Conservation (phyloP, 495 filamentous ascomycete species). For the Hyphodiscus hymeniophilus region DNA sequence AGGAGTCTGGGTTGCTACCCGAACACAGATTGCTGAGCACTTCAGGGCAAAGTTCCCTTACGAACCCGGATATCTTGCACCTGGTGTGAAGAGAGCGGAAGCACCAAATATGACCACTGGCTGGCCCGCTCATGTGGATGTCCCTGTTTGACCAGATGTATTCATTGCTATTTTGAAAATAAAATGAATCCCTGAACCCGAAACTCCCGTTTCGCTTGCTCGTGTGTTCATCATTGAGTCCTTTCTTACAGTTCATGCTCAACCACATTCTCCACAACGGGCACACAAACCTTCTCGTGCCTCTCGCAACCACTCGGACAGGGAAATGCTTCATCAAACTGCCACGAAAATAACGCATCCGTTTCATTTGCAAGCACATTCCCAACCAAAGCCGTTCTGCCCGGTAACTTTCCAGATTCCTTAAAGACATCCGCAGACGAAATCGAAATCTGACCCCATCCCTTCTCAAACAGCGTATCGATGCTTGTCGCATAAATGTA, state of each 20-base stretch:
- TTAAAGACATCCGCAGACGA: conserved; percentile 36
- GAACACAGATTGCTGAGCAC: conserved; percentile 35
- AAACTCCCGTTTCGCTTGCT: not conserved
- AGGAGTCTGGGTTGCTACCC: conserved; percentile 38
- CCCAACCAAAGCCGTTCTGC: conserved; percentile 28
- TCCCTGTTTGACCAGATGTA: conserved; percentile 8
- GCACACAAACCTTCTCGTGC: conserved; percentile 2
- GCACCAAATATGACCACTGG: conserved; percentile 9
- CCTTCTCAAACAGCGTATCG: conserved; percentile 30
- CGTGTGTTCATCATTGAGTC: not conserved
- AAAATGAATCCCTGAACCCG: not conserved
- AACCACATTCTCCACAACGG: not conserved
- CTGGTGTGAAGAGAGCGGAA: conserved; percentile 18
- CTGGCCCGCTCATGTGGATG: conserved; percentile 16
- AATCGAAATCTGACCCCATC: conserved; percentile 45
- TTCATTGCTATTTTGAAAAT: conserved; percentile 22
- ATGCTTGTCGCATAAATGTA: conserved; percentile 47
- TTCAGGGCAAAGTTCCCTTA: conserved; percentile 35
- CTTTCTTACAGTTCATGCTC: not conserved
- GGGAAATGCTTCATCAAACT: conserved; percentile 31
- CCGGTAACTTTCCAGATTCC: conserved; percentile 31
- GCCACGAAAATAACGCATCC: conserved; percentile 43
- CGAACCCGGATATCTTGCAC: conserved; percentile 18
- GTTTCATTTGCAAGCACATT: conserved; percentile 42
- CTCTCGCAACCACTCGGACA: conserved; percentile 40